Percentiles rank a stretch among this genome's conserved stretches.
Conservation (phyloP, 148 eudicot species). For the Vaccinium darrowii region DNA sequence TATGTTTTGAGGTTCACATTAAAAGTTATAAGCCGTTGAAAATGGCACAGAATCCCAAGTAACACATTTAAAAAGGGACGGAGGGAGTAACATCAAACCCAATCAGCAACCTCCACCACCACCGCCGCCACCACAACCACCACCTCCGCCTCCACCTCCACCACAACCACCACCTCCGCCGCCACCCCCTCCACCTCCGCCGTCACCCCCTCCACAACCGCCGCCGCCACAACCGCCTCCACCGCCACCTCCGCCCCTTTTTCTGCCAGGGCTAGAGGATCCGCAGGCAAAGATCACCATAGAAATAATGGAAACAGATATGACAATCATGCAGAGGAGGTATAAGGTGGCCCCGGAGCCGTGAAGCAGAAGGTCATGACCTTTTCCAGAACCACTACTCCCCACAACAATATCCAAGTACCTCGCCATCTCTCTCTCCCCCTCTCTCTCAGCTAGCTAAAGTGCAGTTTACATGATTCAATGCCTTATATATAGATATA, state of each 20-base stretch:
- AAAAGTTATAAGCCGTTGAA: too few relatives aligned
- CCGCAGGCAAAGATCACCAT: background rate
- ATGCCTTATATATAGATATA: too few relatives aligned
- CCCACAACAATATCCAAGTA: background rate
- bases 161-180: background rate
- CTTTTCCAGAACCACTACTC: background rate
- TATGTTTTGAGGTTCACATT: too few relatives aligned
- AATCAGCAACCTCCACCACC: background rate
- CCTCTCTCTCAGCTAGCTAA: background rate
- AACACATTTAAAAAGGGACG: too few relatives aligned
- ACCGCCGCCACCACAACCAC: background rate
- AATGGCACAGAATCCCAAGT: too few relatives aligned
- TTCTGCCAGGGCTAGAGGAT: background rate
- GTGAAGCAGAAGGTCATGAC: background rate
- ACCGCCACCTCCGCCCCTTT: background rate
- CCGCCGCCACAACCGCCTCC: background rate
- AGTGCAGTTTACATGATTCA: too few relatives aligned
- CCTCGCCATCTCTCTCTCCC: background rate
- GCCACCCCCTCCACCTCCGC: background rate
- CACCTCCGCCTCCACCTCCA: background rate
- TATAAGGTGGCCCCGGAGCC: background rate
- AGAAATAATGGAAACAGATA: background rate
- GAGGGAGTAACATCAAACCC: background rate
- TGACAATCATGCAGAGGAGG: background rate
- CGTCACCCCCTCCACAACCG: background rate